Evolutionary conservation across 495 filamentous ascomycete genomes (phyloP).

Genomic region (Penicillium maclennaniae): DNA sequence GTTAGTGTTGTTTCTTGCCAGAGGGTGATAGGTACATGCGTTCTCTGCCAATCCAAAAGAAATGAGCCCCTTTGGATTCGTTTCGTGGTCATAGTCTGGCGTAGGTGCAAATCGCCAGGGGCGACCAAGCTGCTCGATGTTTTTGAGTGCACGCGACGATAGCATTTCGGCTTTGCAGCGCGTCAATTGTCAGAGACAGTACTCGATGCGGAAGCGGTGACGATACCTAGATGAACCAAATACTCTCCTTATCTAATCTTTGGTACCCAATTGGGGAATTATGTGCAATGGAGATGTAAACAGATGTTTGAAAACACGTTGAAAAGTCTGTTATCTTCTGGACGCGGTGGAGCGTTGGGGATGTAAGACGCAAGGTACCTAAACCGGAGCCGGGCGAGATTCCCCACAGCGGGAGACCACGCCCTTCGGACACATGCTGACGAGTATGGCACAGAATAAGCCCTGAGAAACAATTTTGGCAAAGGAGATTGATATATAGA

Average conservation of each 20-base stretch:
- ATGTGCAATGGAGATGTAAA: neutral
- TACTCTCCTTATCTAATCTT: neutral
- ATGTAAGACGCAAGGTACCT: neutral
- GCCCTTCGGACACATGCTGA: neutral
- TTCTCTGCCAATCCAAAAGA: conserved; percentile 36
- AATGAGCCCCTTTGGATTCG: conserved; percentile 30
- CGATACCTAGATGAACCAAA: neutral
- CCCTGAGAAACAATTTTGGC: neutral
- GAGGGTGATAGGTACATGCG: conserved; percentile 13
- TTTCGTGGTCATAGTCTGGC: conserved; percentile 28
- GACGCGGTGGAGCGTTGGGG: neutral
- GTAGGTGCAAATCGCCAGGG: conserved; percentile 30
- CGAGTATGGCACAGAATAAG: neutral
- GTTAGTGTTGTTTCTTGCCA: neutral
- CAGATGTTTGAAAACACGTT: neutral
- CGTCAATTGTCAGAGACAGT: neutral
- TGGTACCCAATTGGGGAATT: neutral
- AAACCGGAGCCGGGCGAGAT: neutral
- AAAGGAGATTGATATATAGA: conserved; percentile 6
- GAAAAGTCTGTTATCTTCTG: neutral
- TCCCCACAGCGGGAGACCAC: neutral
- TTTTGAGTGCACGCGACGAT: conserved; percentile 27
- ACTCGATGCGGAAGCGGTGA: conserved; percentile 1
- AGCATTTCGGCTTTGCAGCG: conserved; percentile 21
- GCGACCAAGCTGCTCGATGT: conserved; percentile 18